Base-by-base conservation (phyloP, 129 eudicot genomes). In the Ambrosia trifida region DNA sequence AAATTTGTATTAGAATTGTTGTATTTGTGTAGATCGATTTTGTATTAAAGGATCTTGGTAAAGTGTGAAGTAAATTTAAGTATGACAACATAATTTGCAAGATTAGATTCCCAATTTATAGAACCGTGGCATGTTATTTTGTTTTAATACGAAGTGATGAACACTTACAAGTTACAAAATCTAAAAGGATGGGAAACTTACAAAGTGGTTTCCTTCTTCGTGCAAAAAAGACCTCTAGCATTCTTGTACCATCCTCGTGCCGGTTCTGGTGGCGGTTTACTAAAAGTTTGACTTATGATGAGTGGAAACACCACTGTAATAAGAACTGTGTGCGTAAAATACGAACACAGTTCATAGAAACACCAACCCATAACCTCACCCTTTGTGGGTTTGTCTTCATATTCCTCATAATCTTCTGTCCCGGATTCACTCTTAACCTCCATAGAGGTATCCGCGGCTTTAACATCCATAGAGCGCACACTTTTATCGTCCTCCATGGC, bases 271-370 rank as follows among this genome's bases (percentile, higher is more conserved):
- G 84, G 64, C 5, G 70, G 83, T 6, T 20, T 33, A 20, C 76
- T 31, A 50, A 85, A 60, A 35, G 80, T 80, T 45, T 87, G 96
- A 80, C 96, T 85, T 35, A 90, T 85, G 7, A 90, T 87, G 53
- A 90, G 90, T 0, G 96, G 96, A 60, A 90, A 90, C 74, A 90
- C 80, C 7, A 90, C 79, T 17, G 94, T 90, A 71, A 90, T 80
- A 51, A 90, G 82, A 59, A 90, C 96, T 0, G 94, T 83, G 30
- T 87, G 94, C 36, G 89, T 77, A 68, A 87, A 90, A 80, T 90
- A 90, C 4, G 96, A 90, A 66, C 87, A 87, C 20, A 90, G 20
- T 13, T 86, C 96, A 70, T 90, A 90, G 52, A 86, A 80, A 49
- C 82, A 83, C 96, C 96, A 90, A 3, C 82, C 83, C 64, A 83